Conservation (phyloP, 164 flowering plant genomes). For the Paratinospora sagittata region DNA sequence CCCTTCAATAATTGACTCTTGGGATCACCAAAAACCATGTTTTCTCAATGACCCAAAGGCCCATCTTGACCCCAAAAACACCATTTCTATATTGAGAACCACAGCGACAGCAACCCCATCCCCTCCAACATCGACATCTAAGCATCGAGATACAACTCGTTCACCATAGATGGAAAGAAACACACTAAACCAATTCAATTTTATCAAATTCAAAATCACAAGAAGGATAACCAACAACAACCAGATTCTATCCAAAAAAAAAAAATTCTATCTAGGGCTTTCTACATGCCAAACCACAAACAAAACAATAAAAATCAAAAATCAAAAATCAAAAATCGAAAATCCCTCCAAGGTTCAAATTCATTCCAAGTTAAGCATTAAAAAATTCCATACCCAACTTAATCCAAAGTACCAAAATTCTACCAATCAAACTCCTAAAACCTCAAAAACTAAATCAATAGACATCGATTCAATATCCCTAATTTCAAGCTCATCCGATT, state of each 20-base stretch:
- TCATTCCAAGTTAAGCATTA: too few species aligned
- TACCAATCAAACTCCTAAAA: too few species aligned
- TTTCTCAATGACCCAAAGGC: too few species aligned
- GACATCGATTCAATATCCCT: slow-evolving; percentile 1
- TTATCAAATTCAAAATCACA: background rate
- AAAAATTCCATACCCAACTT: too few species aligned
- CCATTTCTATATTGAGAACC: background rate
- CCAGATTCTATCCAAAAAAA: background rate
- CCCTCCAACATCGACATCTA: background rate
- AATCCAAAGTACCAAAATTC: too few species aligned
- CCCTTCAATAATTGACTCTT: too few species aligned
- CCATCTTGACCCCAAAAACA: too few species aligned
- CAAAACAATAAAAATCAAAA: background rate
- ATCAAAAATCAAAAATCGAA: background rate
- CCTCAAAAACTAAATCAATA: too few species aligned
- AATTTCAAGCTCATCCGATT: background rate
- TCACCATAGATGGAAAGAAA: background rate
- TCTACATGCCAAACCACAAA: background rate
- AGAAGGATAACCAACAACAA: background rate
- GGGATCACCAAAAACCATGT: too few species aligned
- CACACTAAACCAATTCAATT: background rate
- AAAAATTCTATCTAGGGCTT: slow-evolving; percentile 3
- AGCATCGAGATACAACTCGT: background rate
- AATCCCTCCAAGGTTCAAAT: too few species aligned
- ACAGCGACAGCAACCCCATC: background rate